phyloP scores from a whole-genome alignment of 2,329 filamentous ascomycete genomes.

The Emericellopsis atlantica region DNA sequence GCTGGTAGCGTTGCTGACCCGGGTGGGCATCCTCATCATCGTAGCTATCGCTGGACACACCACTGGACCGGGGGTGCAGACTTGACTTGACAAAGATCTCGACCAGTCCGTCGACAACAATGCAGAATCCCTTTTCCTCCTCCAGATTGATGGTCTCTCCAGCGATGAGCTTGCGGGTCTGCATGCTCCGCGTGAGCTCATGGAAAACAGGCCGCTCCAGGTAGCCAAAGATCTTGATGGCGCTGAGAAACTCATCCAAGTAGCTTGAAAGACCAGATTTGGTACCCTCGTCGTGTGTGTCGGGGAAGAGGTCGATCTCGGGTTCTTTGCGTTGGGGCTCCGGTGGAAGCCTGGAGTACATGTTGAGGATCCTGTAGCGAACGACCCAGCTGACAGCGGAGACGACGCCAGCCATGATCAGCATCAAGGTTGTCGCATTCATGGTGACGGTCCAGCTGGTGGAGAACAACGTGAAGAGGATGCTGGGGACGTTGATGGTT shows the following conservation, averaged over 20 bases:
- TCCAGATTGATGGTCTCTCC: constrained; percentile 91
- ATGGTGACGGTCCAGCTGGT: constrained; percentile 94
- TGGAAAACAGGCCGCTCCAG: constrained; percentile 94
- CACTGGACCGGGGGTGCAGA: constrained; percentile 27
- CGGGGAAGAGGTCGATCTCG: constrained; percentile 87
- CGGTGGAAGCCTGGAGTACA: constrained; percentile 87
- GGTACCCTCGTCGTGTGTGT: constrained; percentile 76
- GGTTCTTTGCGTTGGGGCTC: constrained; percentile 95
- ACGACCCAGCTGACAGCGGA: constrained; percentile 91
- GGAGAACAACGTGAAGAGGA: constrained; percentile 81
- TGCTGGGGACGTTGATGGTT: constrained; percentile 79
- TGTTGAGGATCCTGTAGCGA: constrained; percentile 89
- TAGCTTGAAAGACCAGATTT: constrained; percentile 94
- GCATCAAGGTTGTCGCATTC: constrained; percentile 91
- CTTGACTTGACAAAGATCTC: constrained; percentile 97
- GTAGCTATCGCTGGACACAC: constrained; percentile 11
- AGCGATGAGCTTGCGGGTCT: constrained; percentile 89
- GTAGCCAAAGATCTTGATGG: constrained; percentile 98
- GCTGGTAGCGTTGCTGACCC: constrained; percentile 75
- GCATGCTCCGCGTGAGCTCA: constrained; percentile 94
- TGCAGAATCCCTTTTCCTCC: constrained; percentile 94
- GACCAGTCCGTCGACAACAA: constrained; percentile 91
- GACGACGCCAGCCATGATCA: constrained; percentile 64
- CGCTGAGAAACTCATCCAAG: constrained; percentile 92
- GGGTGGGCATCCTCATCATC: constrained; percentile 58